Evolutionary conservation across 768 basidiomycete species (phyloP).

Genomic region (Termitomyces sp.): DNA sequence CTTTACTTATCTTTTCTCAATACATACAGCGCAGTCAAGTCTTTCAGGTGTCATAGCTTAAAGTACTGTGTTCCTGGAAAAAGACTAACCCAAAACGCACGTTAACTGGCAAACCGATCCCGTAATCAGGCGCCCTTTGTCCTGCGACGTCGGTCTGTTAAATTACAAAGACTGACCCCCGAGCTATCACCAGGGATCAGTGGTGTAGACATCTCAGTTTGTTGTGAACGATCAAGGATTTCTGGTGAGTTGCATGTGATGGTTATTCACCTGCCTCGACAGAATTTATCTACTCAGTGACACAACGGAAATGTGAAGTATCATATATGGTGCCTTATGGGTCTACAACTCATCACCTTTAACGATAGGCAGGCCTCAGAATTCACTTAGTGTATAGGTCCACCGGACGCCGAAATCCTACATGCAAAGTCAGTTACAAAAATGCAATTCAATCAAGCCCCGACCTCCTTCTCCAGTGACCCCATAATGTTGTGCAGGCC

Average conservation of each 20-base stretch:
- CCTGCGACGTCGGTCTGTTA: background rate
- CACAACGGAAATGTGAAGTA: background rate
- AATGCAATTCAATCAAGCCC: slow-evolving; percentile 16
- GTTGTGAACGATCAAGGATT: background rate
- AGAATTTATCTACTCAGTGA: background rate
- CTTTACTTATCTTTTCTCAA: background rate
- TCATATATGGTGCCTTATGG: background rate
- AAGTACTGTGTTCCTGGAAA: background rate
- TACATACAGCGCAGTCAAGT: background rate
- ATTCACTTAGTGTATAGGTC: slow-evolving; percentile 50
- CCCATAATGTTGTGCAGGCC: slow-evolving; percentile 39
- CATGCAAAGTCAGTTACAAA: slow-evolving; percentile 1
- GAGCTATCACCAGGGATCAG: background rate
- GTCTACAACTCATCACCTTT: background rate
- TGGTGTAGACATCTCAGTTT: background rate
- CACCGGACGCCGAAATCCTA: slow-evolving; percentile 59
- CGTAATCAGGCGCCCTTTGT: background rate
- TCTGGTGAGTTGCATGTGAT: too few relatives aligned
- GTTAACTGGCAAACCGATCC: too few relatives aligned
- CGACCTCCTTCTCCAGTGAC: slow-evolving; percentile 60
- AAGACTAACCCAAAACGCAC: background rate
- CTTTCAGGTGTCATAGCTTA: too few relatives aligned
- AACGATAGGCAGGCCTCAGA: background rate
- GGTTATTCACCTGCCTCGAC: background rate
- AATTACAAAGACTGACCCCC: background rate